Evolutionary conservation across 805 yeast species (phyloP).

Genomic region (Saturnispora sekii): DNA sequence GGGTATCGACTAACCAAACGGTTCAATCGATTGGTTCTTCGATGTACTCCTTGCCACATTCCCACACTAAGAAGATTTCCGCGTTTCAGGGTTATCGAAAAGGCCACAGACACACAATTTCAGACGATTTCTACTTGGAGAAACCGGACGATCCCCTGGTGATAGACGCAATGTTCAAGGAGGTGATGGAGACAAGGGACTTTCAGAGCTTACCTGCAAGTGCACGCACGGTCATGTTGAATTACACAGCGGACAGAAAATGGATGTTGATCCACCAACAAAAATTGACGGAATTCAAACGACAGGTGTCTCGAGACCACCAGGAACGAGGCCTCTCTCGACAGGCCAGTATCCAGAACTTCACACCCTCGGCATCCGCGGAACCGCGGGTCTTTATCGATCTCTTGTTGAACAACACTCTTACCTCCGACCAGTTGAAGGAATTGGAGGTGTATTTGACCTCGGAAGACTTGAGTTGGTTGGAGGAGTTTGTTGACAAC

Average conservation of each 20-base stretch:
- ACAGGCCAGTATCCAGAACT: not conserved
- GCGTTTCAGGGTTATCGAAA: constrained; percentile 19
- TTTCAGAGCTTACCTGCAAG: constrained; percentile 51
- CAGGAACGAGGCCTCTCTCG: constrained; percentile 1
- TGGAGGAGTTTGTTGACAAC: constrained; percentile 61
- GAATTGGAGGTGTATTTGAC: constrained; percentile 86
- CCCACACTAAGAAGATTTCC: constrained; percentile 23
- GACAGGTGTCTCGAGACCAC: constrained; percentile 23
- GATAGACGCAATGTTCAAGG: constrained; percentile 65
- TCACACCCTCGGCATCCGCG: constrained; percentile 31
- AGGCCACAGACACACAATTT: constrained; percentile 28
- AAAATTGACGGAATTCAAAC: constrained; percentile 63
- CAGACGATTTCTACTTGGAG: constrained; percentile 41
- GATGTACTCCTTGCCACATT: constrained; percentile 21
- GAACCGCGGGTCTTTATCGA: constrained; percentile 44
- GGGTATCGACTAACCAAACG: constrained; percentile 21
- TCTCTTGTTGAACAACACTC: constrained; percentile 57
- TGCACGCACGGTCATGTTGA: constrained; percentile 69
- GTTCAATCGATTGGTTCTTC: constrained; percentile 14
- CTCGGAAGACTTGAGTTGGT: constrained; percentile 76
- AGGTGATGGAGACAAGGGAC: constrained; percentile 76
- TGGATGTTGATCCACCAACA: constrained; percentile 91
- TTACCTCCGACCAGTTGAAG: constrained; percentile 61
- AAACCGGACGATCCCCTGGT: constrained; percentile 58
- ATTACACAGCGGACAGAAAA: constrained; percentile 67